These are phyloP conservation scores for Aspergillus luchuensis DNA, from an alignment of 2,329 filamentous ascomycete species.

Conservation along the genomic window DNA sequence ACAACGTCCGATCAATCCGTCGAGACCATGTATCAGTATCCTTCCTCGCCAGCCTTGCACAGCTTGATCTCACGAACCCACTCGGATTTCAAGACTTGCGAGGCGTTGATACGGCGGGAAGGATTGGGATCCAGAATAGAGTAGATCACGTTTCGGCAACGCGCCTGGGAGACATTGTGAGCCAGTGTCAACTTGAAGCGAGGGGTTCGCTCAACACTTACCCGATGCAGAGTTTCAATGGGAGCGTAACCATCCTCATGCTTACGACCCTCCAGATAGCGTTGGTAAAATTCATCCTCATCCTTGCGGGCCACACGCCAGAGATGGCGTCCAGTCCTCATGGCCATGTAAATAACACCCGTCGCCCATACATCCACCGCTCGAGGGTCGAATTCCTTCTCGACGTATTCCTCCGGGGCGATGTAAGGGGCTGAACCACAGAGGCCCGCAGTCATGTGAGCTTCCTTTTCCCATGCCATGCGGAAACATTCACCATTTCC, in stretches of 20 bases:
- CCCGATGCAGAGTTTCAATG: constrained; percentile 91
- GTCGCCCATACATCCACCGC: constrained; percentile 99
- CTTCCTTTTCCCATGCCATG: constrained; percentile 98
- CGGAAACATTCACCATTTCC: constrained; percentile 99
- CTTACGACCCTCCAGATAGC: constrained; percentile 87
- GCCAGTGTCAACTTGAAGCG: constrained; percentile 10
- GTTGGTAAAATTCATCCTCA: constrained; percentile 94
- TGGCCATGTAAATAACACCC: constrained; percentile 99
- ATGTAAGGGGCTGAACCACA: constrained; percentile 98
- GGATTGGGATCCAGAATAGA: constrained; percentile 97
- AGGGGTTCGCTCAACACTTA: constrained; percentile 55
- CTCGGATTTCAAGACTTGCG: constrained; percentile 95
- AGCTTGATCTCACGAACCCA: constrained; percentile 98
- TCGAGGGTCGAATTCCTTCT: constrained; percentile 93
- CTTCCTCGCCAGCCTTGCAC: constrained; percentile 95
- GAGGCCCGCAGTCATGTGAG: constrained; percentile 95
- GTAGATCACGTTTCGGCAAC: constrained; percentile 98
- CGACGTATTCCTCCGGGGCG: constrained; percentile 91
- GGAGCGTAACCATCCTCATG: constrained; percentile 95
- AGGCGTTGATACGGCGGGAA: constrained; percentile 86
- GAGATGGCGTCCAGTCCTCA: constrained; percentile 92
- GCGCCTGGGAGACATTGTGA: constrained; percentile 62
- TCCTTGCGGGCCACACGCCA: constrained; percentile 98
- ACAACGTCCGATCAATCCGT: constrained; percentile 15
- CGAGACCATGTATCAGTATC: constrained; percentile 59